Evolutionary conservation across 495 filamentous ascomycete genomes (phyloP).

Genomic region (Hypoxylon fuscum): DNA sequence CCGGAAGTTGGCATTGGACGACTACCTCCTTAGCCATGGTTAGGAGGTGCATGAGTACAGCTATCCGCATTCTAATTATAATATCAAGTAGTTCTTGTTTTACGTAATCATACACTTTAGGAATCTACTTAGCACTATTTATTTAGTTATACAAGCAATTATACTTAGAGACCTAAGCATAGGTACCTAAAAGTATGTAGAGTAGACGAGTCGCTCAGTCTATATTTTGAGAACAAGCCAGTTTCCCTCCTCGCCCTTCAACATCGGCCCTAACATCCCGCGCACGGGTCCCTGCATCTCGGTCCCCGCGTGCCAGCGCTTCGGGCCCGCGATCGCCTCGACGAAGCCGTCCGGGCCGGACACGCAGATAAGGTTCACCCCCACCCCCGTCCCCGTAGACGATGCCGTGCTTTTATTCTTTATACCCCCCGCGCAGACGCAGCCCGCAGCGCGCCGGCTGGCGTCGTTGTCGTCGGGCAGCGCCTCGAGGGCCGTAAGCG

Average conservation of each 20-base stretch:
- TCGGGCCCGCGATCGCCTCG: slow-evolving; percentile 77
- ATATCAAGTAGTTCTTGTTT: too few species aligned
- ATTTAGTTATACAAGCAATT: too few species aligned
- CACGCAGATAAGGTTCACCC: slow-evolving; percentile 72
- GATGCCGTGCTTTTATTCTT: slow-evolving; percentile 30
- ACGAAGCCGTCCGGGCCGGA: slow-evolving; percentile 94
- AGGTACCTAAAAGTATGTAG: not conserved
- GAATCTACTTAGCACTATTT: too few species aligned
- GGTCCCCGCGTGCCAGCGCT: slow-evolving; percentile 72
- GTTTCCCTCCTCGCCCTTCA: slow-evolving; percentile 34
- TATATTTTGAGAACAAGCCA: slow-evolving; percentile 65
- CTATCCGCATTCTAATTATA: too few species aligned
- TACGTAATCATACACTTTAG: too few species aligned
- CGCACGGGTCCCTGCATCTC: slow-evolving; percentile 72
- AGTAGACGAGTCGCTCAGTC: not conserved
- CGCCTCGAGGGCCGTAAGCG: slow-evolving; percentile 13
- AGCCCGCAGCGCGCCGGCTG: slow-evolving; percentile 4
- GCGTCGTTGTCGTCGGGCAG: slow-evolving; percentile 38
- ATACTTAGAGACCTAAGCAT: too few species aligned
- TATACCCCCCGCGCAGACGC: slow-evolving; percentile 18
- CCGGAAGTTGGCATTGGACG: too few species aligned
- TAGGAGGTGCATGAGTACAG: too few species aligned
- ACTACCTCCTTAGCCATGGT: too few species aligned
- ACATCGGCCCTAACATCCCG: slow-evolving; percentile 51
- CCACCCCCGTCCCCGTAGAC: slow-evolving; percentile 25